phyloP scores from a whole-genome alignment of 148 eudicot species.

The Talinum fruticosum region DNA sequence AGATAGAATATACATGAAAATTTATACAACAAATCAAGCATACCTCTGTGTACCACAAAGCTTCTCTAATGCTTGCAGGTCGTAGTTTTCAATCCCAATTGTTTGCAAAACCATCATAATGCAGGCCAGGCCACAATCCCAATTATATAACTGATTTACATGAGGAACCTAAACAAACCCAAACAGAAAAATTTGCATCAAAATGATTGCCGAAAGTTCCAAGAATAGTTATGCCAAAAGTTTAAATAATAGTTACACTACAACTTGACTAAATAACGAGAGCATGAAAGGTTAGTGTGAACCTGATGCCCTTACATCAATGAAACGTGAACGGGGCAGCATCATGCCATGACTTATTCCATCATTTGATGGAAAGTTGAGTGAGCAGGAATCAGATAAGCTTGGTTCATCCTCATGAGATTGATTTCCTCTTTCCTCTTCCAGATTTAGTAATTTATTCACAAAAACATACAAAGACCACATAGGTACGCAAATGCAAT shows the following conservation, averaged over 20 bases:
- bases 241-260: background rate
- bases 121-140: conserved; percentile 99
- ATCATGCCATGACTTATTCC: conserved; percentile 30
- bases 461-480: conserved; percentile 65
- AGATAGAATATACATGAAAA: conserved; percentile 2
- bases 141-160: conserved; percentile 59
- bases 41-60: conserved; percentile 79
- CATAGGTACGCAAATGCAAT: conserved; percentile 38
- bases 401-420: conserved; percentile 35
- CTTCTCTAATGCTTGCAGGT: conserved; percentile 51
- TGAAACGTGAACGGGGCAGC: conserved; percentile 43
- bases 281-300: conserved; percentile 3
- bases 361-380: conserved; percentile 30
- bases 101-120: conserved; percentile 82
- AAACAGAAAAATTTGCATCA: background rate
- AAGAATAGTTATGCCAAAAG: no score
- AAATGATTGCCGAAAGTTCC: background rate
- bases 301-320: conserved; percentile 49
- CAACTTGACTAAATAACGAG: background rate
- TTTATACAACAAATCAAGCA: conserved; percentile 14
- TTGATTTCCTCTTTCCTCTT: conserved; percentile 40
- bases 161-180: conserved; percentile 60
- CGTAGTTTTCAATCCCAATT: conserved; percentile 52
- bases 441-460: conserved; percentile 62
- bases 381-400: conserved; percentile 35